Percentiles rank a stretch among this genome's conserved stretches.
Evolutionary conservation across 441 rosid genomes (phyloP).

Genomic region (Gossypium davidsonii): DNA sequence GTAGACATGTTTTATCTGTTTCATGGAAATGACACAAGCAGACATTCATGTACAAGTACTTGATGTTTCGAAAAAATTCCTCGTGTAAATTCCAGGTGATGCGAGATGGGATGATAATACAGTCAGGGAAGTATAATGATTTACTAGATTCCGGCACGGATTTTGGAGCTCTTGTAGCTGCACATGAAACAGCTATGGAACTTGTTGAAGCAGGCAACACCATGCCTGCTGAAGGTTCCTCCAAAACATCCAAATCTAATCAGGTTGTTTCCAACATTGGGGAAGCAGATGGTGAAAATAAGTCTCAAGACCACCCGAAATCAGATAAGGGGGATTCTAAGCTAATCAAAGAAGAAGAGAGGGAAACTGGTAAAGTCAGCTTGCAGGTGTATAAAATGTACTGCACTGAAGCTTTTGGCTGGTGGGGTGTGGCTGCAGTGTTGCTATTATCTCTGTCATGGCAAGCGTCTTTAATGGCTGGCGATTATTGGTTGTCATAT

Average conservation of each 20-base stretch:
- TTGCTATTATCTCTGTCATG: slow-evolving; percentile 57
- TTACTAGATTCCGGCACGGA: slow-evolving; percentile 53
- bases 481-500: slow-evolving; percentile 91
- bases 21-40: not conserved
- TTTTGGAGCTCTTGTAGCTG: slow-evolving; percentile 70
- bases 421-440: slow-evolving; percentile 74
- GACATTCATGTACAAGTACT: not conserved
- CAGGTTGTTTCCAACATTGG: slow-evolving; percentile 16
- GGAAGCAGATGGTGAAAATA: slow-evolving; percentile 48
- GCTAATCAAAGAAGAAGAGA: slow-evolving; percentile 82
- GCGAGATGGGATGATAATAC: slow-evolving; percentile 79
- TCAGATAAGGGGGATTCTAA: slow-evolving; percentile 52
- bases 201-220: slow-evolving; percentile 56
- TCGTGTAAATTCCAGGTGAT: slow-evolving; percentile 45
- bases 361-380: slow-evolving; percentile 72
- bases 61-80: not conserved
- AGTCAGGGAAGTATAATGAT: slow-evolving; percentile 67
- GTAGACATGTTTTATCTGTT: not conserved
- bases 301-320: slow-evolving; percentile 34
- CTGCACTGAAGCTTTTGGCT: slow-evolving; percentile 78
- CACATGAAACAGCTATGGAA: slow-evolving; percentile 89
- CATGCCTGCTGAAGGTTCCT: slow-evolving; percentile 25
- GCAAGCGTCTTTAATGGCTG: slow-evolving; percentile 81
- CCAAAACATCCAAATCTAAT: slow-evolving; percentile 30
- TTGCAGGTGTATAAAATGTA: slow-evolving; percentile 63